These are phyloP conservation scores for Colletotrichum agaves DNA, from an alignment of 2,329 filamentous ascomycete species.

Conservation along the genomic window DNA sequence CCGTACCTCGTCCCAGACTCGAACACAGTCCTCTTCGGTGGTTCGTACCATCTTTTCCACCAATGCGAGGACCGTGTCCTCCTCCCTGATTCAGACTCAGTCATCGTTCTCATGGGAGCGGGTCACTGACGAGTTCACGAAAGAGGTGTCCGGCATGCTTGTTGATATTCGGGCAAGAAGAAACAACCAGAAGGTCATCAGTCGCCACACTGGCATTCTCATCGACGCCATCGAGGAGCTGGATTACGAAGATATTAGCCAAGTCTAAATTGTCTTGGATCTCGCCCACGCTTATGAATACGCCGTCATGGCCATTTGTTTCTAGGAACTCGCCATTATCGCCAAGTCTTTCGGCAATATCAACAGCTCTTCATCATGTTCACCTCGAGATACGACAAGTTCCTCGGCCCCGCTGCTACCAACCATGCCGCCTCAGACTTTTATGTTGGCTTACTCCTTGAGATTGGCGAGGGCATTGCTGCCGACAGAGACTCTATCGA, in stretches of 20 bases:
- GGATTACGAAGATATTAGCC: constrained; percentile 46
- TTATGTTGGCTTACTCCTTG: constrained; percentile 52
- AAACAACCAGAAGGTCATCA: constrained; percentile 21
- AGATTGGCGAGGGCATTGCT: constrained; percentile 48
- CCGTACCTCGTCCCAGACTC: neutral
- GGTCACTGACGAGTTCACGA: constrained; percentile 41
- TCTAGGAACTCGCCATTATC: constrained; percentile 48
- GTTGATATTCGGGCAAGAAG: constrained; percentile 44
- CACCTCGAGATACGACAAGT: constrained; percentile 46
- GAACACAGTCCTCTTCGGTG: neutral
- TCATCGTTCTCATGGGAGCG: neutral
- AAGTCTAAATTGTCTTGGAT: constrained; percentile 48
- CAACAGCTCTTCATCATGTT: constrained; percentile 50
- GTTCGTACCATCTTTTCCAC: neutral
- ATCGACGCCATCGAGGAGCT: constrained; percentile 50
- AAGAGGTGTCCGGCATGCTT: constrained; percentile 47
- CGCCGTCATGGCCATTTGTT: constrained; percentile 47
- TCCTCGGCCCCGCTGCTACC: constrained; percentile 40
- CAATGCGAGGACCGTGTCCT: neutral
- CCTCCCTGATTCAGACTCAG: neutral
- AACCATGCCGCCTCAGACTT: constrained; percentile 49
- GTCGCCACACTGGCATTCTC: constrained; percentile 40
- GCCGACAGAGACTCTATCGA: constrained; percentile 45
- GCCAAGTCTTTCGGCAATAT: constrained; percentile 49
- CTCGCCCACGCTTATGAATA: constrained; percentile 49